phyloP scores from a whole-genome alignment of 306 rosid species.

The Quercus wislizeni region DNA sequence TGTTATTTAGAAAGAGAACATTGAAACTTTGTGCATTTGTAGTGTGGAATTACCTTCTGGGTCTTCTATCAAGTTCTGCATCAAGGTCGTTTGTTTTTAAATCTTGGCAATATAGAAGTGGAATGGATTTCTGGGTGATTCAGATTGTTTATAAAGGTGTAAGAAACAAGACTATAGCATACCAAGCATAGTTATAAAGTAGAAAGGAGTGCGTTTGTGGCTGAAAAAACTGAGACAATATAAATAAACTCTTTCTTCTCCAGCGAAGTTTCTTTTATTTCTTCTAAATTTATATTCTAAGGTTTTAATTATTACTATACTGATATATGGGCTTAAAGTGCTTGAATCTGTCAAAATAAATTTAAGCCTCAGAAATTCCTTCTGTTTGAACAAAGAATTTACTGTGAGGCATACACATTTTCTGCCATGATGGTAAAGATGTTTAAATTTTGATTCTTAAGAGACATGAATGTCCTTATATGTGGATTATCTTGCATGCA shows the following conservation, averaged over 20 bases:
- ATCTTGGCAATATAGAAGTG: not conserved
- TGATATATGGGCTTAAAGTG: not conserved
- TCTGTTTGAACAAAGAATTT: conserved; percentile 1
- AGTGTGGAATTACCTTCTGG: not conserved
- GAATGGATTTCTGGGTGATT: not conserved
- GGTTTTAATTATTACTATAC: not conserved
- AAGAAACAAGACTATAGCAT: not conserved
- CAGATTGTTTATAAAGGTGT: conserved; percentile 7
- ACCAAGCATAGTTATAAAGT: not conserved
- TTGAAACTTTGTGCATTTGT: not conserved
- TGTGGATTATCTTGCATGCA: conserved; percentile 46
- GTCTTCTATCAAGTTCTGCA: not conserved
- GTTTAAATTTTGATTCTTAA: conserved; percentile 16
- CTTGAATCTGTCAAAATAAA: not conserved
- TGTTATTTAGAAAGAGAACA: not conserved
- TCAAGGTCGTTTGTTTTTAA: conserved; percentile 3
- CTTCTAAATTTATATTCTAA: not conserved
- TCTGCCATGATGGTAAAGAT: not conserved
- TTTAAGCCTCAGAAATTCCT: not conserved
- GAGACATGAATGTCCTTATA: conserved; percentile 21
- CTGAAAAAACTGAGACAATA: not conserved
- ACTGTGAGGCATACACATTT: not conserved
- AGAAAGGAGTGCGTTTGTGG: not conserved
- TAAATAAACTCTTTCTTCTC: not conserved
- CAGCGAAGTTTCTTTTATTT: not conserved